Conservation (phyloP, 345 rosid genomes). For the Eucalyptus rudis region DNA sequence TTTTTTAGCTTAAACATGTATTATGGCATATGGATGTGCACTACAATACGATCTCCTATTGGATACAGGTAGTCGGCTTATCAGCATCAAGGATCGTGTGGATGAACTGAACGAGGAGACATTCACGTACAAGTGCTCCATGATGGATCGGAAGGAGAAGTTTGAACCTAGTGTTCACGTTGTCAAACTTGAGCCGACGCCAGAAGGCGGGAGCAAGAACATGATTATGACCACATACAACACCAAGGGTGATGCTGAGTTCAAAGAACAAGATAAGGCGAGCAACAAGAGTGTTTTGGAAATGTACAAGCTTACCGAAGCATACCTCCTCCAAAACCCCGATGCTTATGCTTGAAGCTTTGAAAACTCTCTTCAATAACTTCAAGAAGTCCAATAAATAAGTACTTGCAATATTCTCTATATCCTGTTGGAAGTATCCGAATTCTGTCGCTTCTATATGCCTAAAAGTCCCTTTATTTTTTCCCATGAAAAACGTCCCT, state of each 20-base stretch:
- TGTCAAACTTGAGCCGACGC: neutral
- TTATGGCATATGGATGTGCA: neutral
- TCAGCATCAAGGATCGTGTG: neutral
- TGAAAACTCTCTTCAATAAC: neutral
- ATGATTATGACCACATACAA: neutral
- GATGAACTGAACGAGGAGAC: neutral
- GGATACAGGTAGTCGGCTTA: neutral
- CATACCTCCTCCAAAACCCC: neutral
- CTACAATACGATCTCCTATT: neutral
- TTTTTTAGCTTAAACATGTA: neutral
- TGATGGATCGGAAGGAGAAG: neutral
- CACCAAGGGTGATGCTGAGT: neutral
- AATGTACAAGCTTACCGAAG: neutral
- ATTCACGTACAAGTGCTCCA: neutral
- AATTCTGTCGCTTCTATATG: neutral
- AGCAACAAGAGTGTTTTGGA: neutral
- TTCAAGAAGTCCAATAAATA: neutral
- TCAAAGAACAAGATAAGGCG: neutral
- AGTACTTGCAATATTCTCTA: neutral
- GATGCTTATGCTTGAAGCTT: neutral
- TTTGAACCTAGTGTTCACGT: neutral
- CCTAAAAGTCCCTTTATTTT: neutral
- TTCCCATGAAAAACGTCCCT: neutral
- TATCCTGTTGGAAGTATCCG: neutral
- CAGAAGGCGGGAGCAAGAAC: neutral